Evolutionary conservation across 495 filamentous ascomycete genomes (phyloP), one percentile per base, ranked within the genome.

Genomic region (Elasticomyces elasticus): DNA sequence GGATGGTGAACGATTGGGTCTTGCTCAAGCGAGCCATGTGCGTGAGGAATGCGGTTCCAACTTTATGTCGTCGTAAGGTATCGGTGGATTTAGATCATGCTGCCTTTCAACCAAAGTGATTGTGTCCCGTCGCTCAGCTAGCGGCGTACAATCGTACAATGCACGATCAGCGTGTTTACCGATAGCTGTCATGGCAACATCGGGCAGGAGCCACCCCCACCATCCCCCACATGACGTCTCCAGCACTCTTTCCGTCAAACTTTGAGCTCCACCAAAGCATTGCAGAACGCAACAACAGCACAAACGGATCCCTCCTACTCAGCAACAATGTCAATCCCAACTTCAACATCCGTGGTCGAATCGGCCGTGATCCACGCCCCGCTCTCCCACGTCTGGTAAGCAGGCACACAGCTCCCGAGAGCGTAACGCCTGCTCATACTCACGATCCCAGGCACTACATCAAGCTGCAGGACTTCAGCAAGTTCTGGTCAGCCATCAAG

Each of bases 381-480:
- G 6, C 69, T 83, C 51, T 73, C 76, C 46, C 64, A 74, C 51
- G 79, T 83, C 64, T 85, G n/a, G n/a, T n/a, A n/a, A n/a, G n/a
- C n/a, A n/a, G n/a, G n/a, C n/a, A n/a, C n/a, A n/a, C n/a, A n/a
- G n/a, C n/a, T n/a, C n/a, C n/a, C n/a, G n/a, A n/a, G n/a, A n/a
- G n/a, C n/a, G n/a, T n/a, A n/a, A n/a, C n/a, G n/a, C n/a, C n/a
- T n/a, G n/a, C n/a, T n/a, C n/a, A n/a, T n/a, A n/a, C n/a, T n/a
- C n/a, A n/a, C n/a, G n/a, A n/a, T n/a, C n/a, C n/a, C n/a, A n/a
- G 81, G 82, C 81, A 84, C 68, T 72, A 78, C 52, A 77, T 85
- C 74, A 84, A 84, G 72, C 65, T 84, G n/a, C 72, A 74, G 58
- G 68, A 60, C 52, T 83, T 85, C 65, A 63, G 66, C 68, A 67